Evolutionary conservation across 306 rosid genomes (phyloP).

Genomic region (Corylus heterophylla): DNA sequence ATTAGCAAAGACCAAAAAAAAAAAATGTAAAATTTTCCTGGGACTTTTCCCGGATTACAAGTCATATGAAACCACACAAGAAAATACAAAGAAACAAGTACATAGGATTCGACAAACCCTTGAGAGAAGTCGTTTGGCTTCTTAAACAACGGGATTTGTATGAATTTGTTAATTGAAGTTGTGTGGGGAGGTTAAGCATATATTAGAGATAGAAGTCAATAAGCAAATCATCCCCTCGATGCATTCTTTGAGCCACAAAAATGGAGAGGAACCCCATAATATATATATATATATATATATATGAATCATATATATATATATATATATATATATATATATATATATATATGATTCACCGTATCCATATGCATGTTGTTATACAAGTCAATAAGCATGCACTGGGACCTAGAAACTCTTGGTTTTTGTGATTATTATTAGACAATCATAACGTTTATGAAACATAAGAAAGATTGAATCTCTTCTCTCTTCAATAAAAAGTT

Average conservation of each 20-base stretch:
- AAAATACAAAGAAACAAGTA: constrained; percentile 37
- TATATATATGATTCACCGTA: constrained; percentile 24
- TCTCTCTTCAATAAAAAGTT: not conserved
- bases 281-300: no score
- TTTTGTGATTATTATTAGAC: constrained; percentile 37
- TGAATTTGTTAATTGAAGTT: constrained; percentile 15
- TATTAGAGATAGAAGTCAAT: constrained; percentile 33
- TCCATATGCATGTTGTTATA: constrained; percentile 31
- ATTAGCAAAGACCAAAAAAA: constrained; percentile 6
- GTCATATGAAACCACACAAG: constrained; percentile 31
- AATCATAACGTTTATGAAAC: constrained; percentile 44
- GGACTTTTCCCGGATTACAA: constrained; percentile 17
- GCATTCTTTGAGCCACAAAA: constrained; percentile 68
- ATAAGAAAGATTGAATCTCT: not conserved
- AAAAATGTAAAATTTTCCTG: constrained; percentile 1
- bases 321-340: no score
- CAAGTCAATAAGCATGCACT: constrained; percentile 46
- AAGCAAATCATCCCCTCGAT: constrained; percentile 40
- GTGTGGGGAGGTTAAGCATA: constrained; percentile 11
- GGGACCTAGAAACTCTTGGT: constrained; percentile 35
- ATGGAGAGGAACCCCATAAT: constrained; percentile 27
- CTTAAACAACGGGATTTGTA: constrained; percentile 28
- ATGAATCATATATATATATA: no score
- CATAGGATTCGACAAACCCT: constrained; percentile 50
- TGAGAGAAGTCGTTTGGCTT: constrained; percentile 27